These are phyloP conservation scores for Coemansia sp. DNA, from an alignment of 192 early-diverging fungal species.

Conservation along the genomic window DNA sequence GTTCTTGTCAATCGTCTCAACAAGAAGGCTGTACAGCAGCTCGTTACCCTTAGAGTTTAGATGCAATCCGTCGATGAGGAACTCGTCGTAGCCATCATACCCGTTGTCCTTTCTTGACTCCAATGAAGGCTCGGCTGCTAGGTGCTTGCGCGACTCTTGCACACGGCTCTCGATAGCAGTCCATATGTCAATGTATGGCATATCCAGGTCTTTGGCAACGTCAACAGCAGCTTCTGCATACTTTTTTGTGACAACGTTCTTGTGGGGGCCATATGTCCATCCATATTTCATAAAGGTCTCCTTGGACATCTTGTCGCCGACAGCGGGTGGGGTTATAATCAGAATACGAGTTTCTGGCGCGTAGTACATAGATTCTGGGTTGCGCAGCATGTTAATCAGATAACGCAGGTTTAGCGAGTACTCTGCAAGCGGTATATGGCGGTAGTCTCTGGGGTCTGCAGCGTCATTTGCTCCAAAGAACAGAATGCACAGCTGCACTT, in stretches of 20 bases:
- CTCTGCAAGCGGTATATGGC: conserved; percentile 63
- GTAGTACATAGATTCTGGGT: conserved; percentile 55
- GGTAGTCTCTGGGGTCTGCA: conserved; percentile 41
- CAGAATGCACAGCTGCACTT: conserved; percentile 48
- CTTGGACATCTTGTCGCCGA: conserved; percentile 57
- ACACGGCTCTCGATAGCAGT: conserved; percentile 27
- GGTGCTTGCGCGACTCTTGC: neutral
- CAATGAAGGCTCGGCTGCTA: neutral
- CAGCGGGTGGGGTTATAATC: conserved; percentile 69
- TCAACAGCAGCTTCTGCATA: conserved; percentile 57
- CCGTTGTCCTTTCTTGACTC: neutral
- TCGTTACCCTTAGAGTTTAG: conserved; percentile 58
- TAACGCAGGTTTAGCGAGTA: conserved; percentile 64
- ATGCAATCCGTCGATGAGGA: conserved; percentile 62
- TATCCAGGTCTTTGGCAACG: conserved; percentile 45
- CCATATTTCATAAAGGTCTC: neutral
- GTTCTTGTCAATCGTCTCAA: neutral
- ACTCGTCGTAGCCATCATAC: conserved; percentile 42
- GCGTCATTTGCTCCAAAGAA: conserved; percentile 88
- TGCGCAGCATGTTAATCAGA: conserved; percentile 60
- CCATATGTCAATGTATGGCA: conserved; percentile 40
- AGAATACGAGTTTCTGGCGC: conserved; percentile 65
- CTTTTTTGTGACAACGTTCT: conserved; percentile 36
- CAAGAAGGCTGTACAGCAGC: conserved; percentile 29
- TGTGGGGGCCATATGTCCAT: conserved; percentile 15